Base-by-base conservation (phyloP, 2,329 filamentous ascomycete genomes). In the Amesomyces nigricolor region DNA sequence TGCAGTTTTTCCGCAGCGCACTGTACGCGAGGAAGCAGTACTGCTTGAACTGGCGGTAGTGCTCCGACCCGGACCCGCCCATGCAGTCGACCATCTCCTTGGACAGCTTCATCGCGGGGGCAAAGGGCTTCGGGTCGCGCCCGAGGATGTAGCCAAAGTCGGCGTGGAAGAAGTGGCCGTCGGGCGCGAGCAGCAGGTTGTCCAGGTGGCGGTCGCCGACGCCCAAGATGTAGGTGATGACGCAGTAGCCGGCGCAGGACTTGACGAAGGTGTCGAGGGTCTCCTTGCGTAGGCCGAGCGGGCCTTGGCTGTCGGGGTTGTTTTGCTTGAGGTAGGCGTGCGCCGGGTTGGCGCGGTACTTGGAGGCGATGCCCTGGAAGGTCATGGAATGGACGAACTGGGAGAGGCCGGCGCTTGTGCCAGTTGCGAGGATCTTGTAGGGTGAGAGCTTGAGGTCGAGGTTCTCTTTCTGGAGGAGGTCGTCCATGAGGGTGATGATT, bases 51-150 rank as follows among this genome's bases (percentile, higher is more conserved):
- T 87, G 82, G 43, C 86, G 78, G 70, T 96, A 99, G 59, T 95
- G 86, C 19, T 88, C 82, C 3, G 88, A 90, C 35, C 81, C 79
- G 7, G 85, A 80, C 11, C 94, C 94, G 40, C 95, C 95, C 90
- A 99, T 96, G 60, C 91, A 94, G 66, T 99, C 94, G 3, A 97
- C 89, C 94, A 99, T 99, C 68, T 99, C 92, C 64, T 91, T 92
- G 67, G 88, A 92, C 8, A 99, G 82, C 71, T 99, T 99, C 86
- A 99, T 96, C 51, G 92, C 85, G 0, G 94, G 94, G 0, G 94
- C 92, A 67, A 99, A 97, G 0, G 94, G 94, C 68, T 99, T 99
- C 0, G 94, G 94, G 64, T 99, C 94, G 40, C 94, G 88, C 16
- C 94, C 94, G 1, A 99, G 86, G 59, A 99, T 99, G 72, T 95